Conservation (phyloP, 2,329 filamentous ascomycete species). For the Coniochaeta prunicola region DNA sequence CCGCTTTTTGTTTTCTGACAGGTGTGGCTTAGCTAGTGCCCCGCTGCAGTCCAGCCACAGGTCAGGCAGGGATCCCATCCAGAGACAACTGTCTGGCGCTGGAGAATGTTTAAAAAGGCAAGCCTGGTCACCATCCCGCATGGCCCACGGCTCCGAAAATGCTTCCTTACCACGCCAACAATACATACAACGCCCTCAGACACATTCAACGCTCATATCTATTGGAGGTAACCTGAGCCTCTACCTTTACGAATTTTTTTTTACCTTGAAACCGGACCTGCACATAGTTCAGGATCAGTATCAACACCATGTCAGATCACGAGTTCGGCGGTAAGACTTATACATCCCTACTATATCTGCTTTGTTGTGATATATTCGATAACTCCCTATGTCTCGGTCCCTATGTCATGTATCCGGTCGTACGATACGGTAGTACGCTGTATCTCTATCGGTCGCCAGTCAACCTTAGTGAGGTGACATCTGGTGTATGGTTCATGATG, state of each 20-base stretch:
- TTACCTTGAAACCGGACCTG: not conserved
- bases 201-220: not conserved
- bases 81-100: not conserved
- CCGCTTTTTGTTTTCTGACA: not conserved
- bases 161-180: not conserved
- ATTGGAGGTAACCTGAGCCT: not conserved
- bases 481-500: not conserved
- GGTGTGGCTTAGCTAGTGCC: not conserved
- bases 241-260: conserved; percentile 29
- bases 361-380: not conserved
- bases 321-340: conserved; percentile 50
- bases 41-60: too few species aligned
- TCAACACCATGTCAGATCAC: conserved; percentile 52
- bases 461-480: not conserved
- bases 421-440: conserved; percentile 7
- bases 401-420: not conserved
- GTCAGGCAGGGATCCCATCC: not conserved
- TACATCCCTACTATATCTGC: not conserved
- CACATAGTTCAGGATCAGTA: not conserved
- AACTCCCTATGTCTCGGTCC: not conserved
- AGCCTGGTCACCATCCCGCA: not conserved
- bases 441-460: not conserved
- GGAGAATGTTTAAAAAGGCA: not conserved
- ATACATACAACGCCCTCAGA: not conserved
- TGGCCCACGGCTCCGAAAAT: not conserved